A percentile compares a stretch with the other conserved stretches of the same genome.
phyloP scores from a whole-genome alignment of 352 stramenopile species.

The Phytophthora citricola region DNA sequence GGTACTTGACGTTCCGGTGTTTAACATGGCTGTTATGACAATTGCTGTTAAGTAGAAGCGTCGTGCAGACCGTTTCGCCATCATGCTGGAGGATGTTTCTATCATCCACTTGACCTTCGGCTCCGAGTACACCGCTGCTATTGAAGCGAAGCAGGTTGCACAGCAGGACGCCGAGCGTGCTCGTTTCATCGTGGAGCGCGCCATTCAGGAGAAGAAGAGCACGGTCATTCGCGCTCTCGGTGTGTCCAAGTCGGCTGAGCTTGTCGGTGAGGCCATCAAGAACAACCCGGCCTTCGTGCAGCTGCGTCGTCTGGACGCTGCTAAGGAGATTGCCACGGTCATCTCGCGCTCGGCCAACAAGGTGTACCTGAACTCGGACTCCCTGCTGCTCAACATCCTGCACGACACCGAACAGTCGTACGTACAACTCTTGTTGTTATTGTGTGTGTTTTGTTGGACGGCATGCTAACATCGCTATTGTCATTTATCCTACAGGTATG shows the following conservation, averaged over 20 bases:
- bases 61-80: constrained; percentile 92
- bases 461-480: background rate
- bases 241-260: constrained; percentile 98
- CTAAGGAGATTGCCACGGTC: constrained; percentile 98
- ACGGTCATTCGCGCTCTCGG: constrained; percentile 97
- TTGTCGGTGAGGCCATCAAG: constrained; percentile 99
- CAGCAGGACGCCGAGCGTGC: constrained; percentile 99
- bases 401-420: constrained; percentile 71
- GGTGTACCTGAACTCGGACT: constrained; percentile 98
- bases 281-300: constrained; percentile 99
- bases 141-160: constrained; percentile 99
- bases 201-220: constrained; percentile 99
- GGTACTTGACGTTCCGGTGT: background rate
- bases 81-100: constrained; percentile 98
- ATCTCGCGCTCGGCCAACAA: constrained; percentile 96
- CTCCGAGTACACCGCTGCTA: constrained; percentile 98
- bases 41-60: constrained; percentile 58
- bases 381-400: constrained; percentile 97
- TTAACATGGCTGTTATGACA: constrained; percentile 20
- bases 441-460: background rate
- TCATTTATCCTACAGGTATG: constrained; percentile 20
- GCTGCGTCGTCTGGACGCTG: constrained; percentile 98
- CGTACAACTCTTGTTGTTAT: constrained; percentile 17
- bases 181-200: constrained; percentile 98
- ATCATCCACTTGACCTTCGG: constrained; percentile 99